Evolutionary conservation across 257 asterid species (phyloP).

Genomic region (Salvia rosmarinus): DNA sequence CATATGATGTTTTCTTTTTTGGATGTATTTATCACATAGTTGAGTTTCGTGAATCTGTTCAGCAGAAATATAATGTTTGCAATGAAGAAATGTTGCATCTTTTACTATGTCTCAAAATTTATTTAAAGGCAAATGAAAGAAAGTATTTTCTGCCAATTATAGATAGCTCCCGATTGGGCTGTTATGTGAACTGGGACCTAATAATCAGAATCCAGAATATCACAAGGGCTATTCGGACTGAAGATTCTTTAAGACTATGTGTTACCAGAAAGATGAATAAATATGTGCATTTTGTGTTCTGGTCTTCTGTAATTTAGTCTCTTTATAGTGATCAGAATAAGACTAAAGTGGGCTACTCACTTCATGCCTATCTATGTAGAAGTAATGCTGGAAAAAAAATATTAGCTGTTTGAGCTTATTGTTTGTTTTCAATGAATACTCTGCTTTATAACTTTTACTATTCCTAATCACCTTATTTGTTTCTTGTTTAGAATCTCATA

Average conservation of each 20-base stretch:
- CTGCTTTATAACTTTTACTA: not conserved
- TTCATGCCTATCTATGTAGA: too few relatives aligned
- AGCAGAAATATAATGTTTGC: not conserved
- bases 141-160: not conserved
- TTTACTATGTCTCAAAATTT: not conserved
- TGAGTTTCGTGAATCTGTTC: not conserved
- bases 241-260: not conserved
- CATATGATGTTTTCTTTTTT: not conserved
- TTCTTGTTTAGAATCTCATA: not conserved
- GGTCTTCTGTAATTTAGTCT: not conserved
- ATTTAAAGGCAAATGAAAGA: not conserved
- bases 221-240: not conserved
- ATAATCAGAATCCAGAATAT: not conserved
- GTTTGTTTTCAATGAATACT: not conserved
- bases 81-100: constrained; percentile 8
- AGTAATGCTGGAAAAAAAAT: not conserved
- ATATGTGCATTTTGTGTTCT: not conserved
- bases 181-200: not conserved
- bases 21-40: not conserved
- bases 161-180: not conserved
- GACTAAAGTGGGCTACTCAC: not conserved
- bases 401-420: not conserved
- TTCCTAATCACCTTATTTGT: too few relatives aligned
- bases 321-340: not conserved
- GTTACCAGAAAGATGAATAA: not conserved